A percentile compares a stretch with the other conserved stretches of the same genome.
phyloP scores from a whole-genome alignment of 2,329 filamentous ascomycete genomes.

The Pyrenochaeta sp. region DNA sequence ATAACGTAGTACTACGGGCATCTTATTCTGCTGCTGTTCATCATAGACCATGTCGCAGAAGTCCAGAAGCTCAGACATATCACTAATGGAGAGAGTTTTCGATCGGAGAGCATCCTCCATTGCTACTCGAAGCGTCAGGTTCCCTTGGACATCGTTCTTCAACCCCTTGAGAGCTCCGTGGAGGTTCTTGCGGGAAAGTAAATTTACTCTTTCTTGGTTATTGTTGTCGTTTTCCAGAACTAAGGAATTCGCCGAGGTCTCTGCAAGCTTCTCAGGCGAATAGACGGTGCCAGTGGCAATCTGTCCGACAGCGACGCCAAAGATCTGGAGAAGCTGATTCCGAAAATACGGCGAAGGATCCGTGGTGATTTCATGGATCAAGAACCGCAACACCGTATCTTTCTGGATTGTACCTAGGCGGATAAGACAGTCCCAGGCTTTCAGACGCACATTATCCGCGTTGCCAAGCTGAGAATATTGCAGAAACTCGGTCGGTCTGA shows the following conservation, averaged over 20 bases:
- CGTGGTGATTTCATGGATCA: constrained; percentile 63
- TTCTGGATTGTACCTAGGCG: constrained; percentile 61
- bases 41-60: constrained; percentile 65
- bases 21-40: constrained; percentile 52
- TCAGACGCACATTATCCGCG: constrained; percentile 65
- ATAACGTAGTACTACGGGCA: constrained; percentile 59
- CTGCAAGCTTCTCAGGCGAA: constrained; percentile 34
- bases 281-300: constrained; percentile 64
- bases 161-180: constrained; percentile 65
- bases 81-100: constrained; percentile 57
- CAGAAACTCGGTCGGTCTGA: constrained; percentile 64
- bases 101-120: constrained; percentile 65
- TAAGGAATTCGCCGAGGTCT: constrained; percentile 52
- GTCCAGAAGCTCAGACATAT: constrained; percentile 65
- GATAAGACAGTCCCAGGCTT: constrained; percentile 65
- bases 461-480: constrained; percentile 68
- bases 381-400: constrained; percentile 61
- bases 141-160: constrained; percentile 59
- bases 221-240: constrained; percentile 64
- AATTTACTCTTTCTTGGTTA: constrained; percentile 54
- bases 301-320: constrained; percentile 64
- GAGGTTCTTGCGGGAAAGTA: constrained; percentile 64
- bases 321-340: constrained; percentile 58
- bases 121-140: constrained; percentile 59
- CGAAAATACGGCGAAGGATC: constrained; percentile 67